Evolutionary conservation across 192 early-diverging fungal genomes (phyloP).

Genomic region (Oehlia diaphana): DNA sequence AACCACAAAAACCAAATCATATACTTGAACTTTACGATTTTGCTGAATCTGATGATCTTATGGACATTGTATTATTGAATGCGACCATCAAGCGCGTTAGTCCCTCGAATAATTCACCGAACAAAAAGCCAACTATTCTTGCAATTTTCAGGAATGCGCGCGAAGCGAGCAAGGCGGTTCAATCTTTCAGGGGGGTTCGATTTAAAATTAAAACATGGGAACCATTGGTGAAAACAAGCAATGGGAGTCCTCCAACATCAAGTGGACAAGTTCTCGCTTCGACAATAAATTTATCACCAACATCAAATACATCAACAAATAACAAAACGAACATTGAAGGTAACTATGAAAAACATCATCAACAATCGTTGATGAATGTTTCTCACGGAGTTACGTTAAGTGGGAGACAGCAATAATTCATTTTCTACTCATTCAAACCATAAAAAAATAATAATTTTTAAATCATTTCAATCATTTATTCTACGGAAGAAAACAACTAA

Average conservation of each 20-base stretch:
- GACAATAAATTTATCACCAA: neutral
- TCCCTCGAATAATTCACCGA: neutral
- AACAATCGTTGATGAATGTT: no score
- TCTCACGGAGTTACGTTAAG: no score
- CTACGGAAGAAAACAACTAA: no score
- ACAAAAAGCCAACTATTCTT: slow-evolving; percentile 18
- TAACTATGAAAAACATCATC: no score
- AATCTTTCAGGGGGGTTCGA: neutral
- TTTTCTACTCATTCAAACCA: no score
- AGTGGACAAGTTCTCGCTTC: neutral
- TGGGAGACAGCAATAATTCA: no score
- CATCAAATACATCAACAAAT: neutral
- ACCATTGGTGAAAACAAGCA: slow-evolving; percentile 16
- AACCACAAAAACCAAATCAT: slow-evolving; percentile 26
- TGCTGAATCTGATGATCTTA: slow-evolving; percentile 10
- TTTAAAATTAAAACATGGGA: slow-evolving; percentile 28
- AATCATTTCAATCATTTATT: no score
- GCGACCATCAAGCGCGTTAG: slow-evolving; percentile 17
- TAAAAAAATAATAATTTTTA: no score
- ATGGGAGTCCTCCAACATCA: neutral
- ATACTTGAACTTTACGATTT: slow-evolving; percentile 24
- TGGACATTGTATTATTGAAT: slow-evolving; percentile 7
- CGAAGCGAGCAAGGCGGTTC: slow-evolving; percentile 14
- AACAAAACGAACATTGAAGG: no score
- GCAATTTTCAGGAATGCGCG: slow-evolving; percentile 21